Percentiles rank a stretch among this genome's conserved stretches.
These are phyloP conservation scores for Ustilago esculenta DNA, from an alignment of 1,284 basidiomycete species.

Conservation along the genomic window DNA sequence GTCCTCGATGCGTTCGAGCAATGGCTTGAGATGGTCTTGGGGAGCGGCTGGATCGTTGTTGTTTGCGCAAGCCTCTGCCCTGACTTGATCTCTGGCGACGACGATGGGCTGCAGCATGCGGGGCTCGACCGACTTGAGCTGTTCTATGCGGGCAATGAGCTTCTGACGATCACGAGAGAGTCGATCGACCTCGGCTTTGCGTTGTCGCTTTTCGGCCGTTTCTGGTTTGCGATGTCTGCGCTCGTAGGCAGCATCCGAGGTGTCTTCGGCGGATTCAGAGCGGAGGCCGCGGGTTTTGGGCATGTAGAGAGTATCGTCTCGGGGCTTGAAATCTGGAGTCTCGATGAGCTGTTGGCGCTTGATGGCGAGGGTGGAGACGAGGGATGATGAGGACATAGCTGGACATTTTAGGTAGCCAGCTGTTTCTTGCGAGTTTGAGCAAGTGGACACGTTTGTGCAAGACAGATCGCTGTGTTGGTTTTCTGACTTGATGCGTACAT, in stretches of 20 bases:
- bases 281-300: slow-evolving; percentile 54
- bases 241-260: slow-evolving; percentile 84
- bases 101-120: slow-evolving; percentile 51
- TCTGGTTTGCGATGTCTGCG: slow-evolving; percentile 86
- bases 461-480: slow-evolving; percentile 3
- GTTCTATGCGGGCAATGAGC: slow-evolving; percentile 85
- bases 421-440: too few species aligned
- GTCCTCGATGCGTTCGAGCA: slow-evolving; percentile 40
- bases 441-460: too few species aligned
- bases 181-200: slow-evolving; percentile 86
- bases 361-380: slow-evolving; percentile 37
- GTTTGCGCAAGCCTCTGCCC: slow-evolving; percentile 8
- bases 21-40: slow-evolving; percentile 4
- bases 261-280: slow-evolving; percentile 71
- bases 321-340: slow-evolving; percentile 53
- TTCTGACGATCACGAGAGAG: slow-evolving; percentile 90
- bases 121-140: slow-evolving; percentile 78
- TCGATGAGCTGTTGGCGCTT: slow-evolving; percentile 52
- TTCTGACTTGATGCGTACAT: slow-evolving; percentile 6
- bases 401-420: not conserved
- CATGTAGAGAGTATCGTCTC: slow-evolving; percentile 54
- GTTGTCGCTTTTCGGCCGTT: slow-evolving; percentile 82
- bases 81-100: slow-evolving; percentile 43
- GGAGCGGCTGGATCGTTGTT: not conserved
- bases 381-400: slow-evolving; percentile 1